phyloP scores from a whole-genome alignment of 1,284 basidiomycete genomes.

The Tetrapyrgos nigripes region DNA sequence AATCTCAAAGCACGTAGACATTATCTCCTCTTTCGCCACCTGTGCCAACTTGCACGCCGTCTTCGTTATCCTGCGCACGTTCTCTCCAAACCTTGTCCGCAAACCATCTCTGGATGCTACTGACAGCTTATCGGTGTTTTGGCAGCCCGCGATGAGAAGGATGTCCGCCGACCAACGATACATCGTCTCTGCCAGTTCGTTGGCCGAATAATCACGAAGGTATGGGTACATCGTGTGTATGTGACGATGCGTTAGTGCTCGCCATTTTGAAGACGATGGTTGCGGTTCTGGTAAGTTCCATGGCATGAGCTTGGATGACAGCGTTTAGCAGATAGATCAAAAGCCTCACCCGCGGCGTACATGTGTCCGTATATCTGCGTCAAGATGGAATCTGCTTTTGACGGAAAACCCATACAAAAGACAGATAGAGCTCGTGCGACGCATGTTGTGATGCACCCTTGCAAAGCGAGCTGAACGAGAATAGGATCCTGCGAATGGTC shows the following conservation, averaged over 20 bases:
- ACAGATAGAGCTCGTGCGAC: conserved; percentile 67
- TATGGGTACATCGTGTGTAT: conserved; percentile 72
- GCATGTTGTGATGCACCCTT: conserved; percentile 70
- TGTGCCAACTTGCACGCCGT: conserved; percentile 64
- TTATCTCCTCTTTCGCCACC: conserved; percentile 71
- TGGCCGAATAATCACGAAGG: conserved; percentile 64
- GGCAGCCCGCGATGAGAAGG: conserved; percentile 64
- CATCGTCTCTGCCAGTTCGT: conserved; percentile 73
- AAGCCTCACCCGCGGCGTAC: conserved; percentile 63
- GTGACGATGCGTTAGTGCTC: conserved; percentile 69
- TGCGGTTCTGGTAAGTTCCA: conserved; percentile 60
- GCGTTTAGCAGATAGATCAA: background rate
- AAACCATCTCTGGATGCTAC: conserved; percentile 50
- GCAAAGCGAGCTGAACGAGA: conserved; percentile 74
- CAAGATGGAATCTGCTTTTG: conserved; percentile 69
- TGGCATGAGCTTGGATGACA: conserved; percentile 12
- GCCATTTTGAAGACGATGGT: conserved; percentile 77
- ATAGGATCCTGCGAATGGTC: conserved; percentile 78
- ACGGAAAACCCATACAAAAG: conserved; percentile 76
- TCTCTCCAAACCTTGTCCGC: conserved; percentile 57
- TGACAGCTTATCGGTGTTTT: conserved; percentile 41
- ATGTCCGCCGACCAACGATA: conserved; percentile 73
- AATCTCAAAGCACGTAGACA: conserved; percentile 75
- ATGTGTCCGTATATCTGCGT: conserved; percentile 71
- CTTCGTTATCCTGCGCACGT: conserved; percentile 66